Percentiles rank a stretch among this genome's conserved stretches.
Evolutionary conservation across 345 rosid species (phyloP).

Genomic region (Eucalyptus caleyi): DNA sequence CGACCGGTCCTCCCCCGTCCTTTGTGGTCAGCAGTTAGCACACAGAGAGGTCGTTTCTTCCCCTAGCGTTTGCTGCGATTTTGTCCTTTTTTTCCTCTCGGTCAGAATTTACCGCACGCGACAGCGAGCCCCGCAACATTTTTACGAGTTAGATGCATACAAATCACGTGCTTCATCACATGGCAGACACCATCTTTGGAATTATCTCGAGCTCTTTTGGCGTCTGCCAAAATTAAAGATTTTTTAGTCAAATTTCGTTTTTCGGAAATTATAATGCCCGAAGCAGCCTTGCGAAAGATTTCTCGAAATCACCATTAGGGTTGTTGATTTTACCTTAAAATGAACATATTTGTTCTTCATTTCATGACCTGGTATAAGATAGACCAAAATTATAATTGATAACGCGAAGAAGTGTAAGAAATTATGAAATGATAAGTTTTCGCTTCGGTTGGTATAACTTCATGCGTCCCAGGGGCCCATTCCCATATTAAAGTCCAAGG

Average conservation of each 20-base stretch:
- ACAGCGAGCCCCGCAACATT: not conserved
- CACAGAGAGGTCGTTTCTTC: not conserved
- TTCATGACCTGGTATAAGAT: too few species aligned
- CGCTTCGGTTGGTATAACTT: not conserved
- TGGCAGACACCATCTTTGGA: not conserved
- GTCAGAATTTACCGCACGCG: not conserved
- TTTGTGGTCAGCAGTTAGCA: not conserved
- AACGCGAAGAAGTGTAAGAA: accelerated
- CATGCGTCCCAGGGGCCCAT: not conserved
- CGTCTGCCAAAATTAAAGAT: not conserved
- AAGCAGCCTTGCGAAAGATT: not conserved
- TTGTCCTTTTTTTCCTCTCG: not conserved
- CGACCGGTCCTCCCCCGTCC: not conserved
- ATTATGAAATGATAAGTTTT: too few species aligned
- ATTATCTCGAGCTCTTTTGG: not conserved
- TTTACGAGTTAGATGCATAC: not conserved
- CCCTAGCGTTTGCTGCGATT: not conserved
- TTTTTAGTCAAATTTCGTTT: not conserved
- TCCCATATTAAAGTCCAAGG: not conserved
- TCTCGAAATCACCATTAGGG: not conserved
- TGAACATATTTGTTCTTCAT: not conserved
- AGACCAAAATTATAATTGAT: accelerated
- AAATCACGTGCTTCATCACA: not conserved
- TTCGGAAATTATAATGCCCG: not conserved
- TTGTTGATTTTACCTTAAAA: not conserved